Evolutionary conservation across 768 basidiomycete genomes (phyloP).

Genomic region (Sporobolomyces pararoseus): DNA sequence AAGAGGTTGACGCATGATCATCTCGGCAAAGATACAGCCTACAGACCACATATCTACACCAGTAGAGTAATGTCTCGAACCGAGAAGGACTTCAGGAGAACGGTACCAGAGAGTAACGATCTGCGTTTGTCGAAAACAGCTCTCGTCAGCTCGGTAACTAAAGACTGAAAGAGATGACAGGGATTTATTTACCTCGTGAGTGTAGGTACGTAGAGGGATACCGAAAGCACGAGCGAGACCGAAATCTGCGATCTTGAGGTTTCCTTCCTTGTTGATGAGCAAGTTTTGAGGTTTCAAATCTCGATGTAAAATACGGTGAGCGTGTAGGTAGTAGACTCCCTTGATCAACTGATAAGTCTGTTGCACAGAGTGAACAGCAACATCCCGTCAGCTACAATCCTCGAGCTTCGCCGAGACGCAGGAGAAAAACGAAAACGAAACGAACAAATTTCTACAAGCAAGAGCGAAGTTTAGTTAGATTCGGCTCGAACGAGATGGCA

Average conservation of each 20-base stretch:
- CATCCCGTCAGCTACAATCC: neutral
- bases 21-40: slow-evolving; percentile 95
- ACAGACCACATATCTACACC: slow-evolving; percentile 99
- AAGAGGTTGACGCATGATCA: slow-evolving; percentile 83
- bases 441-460: slow-evolving; percentile 38
- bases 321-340: slow-evolving; percentile 88
- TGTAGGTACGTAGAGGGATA: slow-evolving; percentile 98
- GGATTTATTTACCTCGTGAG: slow-evolving; percentile 71
- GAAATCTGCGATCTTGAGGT: slow-evolving; percentile 94
- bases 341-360: slow-evolving; percentile 90
- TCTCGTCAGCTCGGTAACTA: neutral
- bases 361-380: too few relatives aligned
- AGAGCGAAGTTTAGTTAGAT: slow-evolving; percentile 1
- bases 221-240: slow-evolving; percentile 95
- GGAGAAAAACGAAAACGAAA: neutral
- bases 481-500: neutral
- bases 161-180: neutral
- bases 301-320: slow-evolving; percentile 92
- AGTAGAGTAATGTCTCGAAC: slow-evolving; percentile 92
- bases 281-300: slow-evolving; percentile 86
- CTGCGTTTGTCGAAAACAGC: slow-evolving; percentile 52
- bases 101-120: slow-evolving; percentile 99
- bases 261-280: slow-evolving; percentile 81
- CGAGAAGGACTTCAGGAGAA: slow-evolving; percentile 92
- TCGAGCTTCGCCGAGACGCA: too few relatives aligned